Base-by-base conservation (phyloP, 176 grass and related monocot genomes). In the Lolium rigidum region DNA sequence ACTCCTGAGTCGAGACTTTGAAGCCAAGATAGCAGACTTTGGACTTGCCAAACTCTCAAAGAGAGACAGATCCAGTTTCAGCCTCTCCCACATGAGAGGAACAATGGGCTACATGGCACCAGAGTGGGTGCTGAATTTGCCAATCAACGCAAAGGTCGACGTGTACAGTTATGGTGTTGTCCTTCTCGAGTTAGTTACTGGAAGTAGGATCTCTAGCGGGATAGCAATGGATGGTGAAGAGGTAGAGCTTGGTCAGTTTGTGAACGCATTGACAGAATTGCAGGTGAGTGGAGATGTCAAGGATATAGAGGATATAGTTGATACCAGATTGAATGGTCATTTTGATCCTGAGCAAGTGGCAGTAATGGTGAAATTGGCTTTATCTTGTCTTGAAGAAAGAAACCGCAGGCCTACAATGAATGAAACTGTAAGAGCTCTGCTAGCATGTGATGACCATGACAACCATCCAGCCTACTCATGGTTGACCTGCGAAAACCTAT, bases 71-170 rank as follows among this genome's bases (percentile, higher is more conserved):
- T 54, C 78, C 0, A 84, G 79, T 87, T 72, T 90, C 44, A 83
- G 63, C 10, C 50, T 87, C 50, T 83, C 85, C 13, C 84, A 86
- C 4, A 91, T 96, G 88, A 92, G 91, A 83, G 94, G 91, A 58
- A 96, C 94, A 8, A 67, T 35, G 76, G 94, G 91, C 4, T 96
- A 96, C 60, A 95, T 95, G 90, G 90, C 93, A 43, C 90, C 93
- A 14, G 90, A 95, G 59, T 95, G 90, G 90, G 83, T 80, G 1
- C 69, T 90, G 6, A 89, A 84, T 81, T 54, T 74, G 15, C 80
- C 86, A 0, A 90, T 95, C 66, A 80, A 88, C 6, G 77, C 80
- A 71, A 95, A 95, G 60, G 88, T 95, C 2, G 88, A 95, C 79
- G 88, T 93, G 15, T 93, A 91, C 41, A 91, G 94, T 61, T 91